A percentile compares a stretch with the other conserved stretches of the same genome.
phyloP scores from a whole-genome alignment of 2,329 filamentous ascomycete species.

The Didymosphaeria variabile region DNA sequence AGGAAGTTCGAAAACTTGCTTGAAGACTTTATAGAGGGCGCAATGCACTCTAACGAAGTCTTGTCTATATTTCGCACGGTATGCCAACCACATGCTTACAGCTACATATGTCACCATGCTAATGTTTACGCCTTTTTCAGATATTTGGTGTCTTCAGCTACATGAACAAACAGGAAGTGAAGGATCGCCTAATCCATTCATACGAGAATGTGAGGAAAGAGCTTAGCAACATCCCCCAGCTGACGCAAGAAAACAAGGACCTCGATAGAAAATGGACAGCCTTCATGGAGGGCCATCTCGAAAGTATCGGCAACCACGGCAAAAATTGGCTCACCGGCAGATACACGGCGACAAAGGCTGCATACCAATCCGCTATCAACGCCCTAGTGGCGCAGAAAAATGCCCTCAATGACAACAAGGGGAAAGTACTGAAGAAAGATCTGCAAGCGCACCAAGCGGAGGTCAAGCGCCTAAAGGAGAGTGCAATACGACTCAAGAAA shows the following conservation, averaged over 20 bases:
- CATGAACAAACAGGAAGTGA: not conserved
- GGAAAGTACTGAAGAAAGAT: not conserved
- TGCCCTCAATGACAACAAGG: not conserved
- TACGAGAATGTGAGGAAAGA: conserved; percentile 3
- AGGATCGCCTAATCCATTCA: not conserved
- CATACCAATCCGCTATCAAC: not conserved
- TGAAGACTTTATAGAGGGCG: not conserved
- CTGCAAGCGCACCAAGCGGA: not conserved
- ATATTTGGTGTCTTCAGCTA: conserved; percentile 4
- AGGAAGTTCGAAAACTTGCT: not conserved
- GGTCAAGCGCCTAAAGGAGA: not conserved
- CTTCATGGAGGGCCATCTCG: not conserved
- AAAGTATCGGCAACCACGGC: not conserved
- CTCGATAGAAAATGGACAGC: not conserved
- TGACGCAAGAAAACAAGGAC: not conserved
- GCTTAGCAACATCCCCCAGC: not conserved
- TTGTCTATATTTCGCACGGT: not conserved
- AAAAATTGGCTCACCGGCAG: not conserved
- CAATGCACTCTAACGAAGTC: not conserved
- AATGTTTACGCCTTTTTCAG: not conserved
- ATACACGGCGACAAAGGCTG: not conserved
- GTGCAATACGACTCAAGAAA: too few species aligned
- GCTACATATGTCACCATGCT: not conserved
- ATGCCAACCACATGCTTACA: not conserved
- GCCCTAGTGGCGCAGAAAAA: not conserved